Base-by-base conservation (phyloP, 2,329 filamentous ascomycete species). In the Graphilbum fragrans region DNA sequence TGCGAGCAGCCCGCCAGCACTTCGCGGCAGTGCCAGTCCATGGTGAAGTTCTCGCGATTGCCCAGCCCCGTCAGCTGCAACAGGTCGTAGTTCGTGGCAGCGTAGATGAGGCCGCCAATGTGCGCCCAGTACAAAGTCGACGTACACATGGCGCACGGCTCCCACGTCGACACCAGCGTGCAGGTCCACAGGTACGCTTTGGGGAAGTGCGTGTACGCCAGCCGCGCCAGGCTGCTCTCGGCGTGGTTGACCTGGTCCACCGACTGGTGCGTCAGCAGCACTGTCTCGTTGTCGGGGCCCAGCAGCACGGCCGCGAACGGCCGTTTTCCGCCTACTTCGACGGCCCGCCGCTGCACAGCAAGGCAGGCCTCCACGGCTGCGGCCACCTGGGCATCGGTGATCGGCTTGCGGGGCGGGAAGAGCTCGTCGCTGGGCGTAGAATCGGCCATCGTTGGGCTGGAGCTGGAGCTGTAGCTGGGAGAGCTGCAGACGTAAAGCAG, bases 91-190 rank as follows among this genome's bases (percentile, higher is more conserved):
- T 72, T 70, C 37, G 62, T 64, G 1, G 66, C 69, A 3, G 65
- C 63, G 48, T 70, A 73, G 5, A 72, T 59, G 29, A 73, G 53
- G 3, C 69, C 57, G 6, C 69, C 70, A 42, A 73, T 72, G 49
- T 70, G 65, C 32, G 67, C 67, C 69, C 69, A 72, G 44, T 52
- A 54, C 6, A 52, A 45, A 14, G 51, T 53, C 18, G 48, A 50
- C 41, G 58, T 56, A 49, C 68, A 73, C 69, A 73, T 72, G 18
- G 66, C 67, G 45, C 70, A 73, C 2, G 69, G 69, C 52, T 73
- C 70, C 69, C 70, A 72, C 11, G 69, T 72, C 19, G 62, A 66
- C 37, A 70, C 64, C 32, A 72, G 52, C 0, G 68, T 71, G 49
- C 67, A 72, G 31, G 50, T 51, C 55, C 64, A 66, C 3, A 73